A percentile compares a stretch with the other conserved stretches of the same genome.
Conservation (phyloP, 2,329 filamentous ascomycete species). For the Monosporascus ibericus region DNA sequence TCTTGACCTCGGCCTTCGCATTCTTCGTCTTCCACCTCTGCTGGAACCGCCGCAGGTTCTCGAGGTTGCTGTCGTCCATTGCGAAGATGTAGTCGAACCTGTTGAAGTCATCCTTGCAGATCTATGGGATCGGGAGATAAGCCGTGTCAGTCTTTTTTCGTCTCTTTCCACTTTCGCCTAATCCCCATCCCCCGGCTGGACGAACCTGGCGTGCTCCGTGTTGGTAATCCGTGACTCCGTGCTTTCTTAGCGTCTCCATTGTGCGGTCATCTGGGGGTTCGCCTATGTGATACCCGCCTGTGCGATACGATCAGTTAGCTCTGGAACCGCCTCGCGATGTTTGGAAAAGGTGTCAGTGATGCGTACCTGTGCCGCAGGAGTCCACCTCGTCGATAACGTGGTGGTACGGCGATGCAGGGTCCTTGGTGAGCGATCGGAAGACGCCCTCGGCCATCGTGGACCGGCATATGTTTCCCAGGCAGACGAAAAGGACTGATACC, state of each 20-base stretch:
- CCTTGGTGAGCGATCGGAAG: conserved; percentile 65
- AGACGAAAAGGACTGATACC: conserved; percentile 85
- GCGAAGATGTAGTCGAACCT: conserved; percentile 90
- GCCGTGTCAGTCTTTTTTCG: no score
- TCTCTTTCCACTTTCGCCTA: no score
- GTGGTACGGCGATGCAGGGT: conserved; percentile 47
- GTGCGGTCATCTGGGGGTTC: conserved; percentile 76
- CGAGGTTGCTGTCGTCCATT: conserved; percentile 83
- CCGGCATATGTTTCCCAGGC: conserved; percentile 90
- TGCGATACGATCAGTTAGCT: neutral
- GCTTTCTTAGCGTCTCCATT: conserved; percentile 65
- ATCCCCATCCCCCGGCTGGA: neutral
- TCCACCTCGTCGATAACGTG: conserved; percentile 64
- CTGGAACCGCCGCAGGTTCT: conserved; percentile 58
- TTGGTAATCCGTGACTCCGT: conserved; percentile 71
- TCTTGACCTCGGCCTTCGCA: conserved; percentile 59
- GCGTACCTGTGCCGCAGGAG: conserved; percentile 72
- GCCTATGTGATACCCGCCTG: conserved; percentile 75
- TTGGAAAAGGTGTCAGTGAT: neutral
- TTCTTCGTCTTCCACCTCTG: conserved; percentile 46
- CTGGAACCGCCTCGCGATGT: neutral
- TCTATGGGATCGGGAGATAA: conserved; percentile 25
- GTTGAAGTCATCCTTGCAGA: conserved; percentile 64
- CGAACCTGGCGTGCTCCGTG: conserved; percentile 71
- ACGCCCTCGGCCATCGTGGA: conserved; percentile 96